These are phyloP conservation scores for Claviceps sp. DNA, from an alignment of 2,329 filamentous ascomycete species.

Conservation along the genomic window DNA sequence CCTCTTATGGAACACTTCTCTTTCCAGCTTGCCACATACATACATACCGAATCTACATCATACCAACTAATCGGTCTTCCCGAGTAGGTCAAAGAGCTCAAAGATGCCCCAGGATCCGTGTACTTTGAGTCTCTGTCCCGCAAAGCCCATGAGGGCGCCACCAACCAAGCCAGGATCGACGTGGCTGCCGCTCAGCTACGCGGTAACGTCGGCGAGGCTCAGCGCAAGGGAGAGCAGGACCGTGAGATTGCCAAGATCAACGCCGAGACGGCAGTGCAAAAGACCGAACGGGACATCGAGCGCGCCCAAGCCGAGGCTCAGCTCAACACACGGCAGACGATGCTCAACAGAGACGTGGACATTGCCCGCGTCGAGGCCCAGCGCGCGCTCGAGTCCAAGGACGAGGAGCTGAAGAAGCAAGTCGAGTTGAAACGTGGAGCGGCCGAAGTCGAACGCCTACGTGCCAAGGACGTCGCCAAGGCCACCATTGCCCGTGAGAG, in stretches of 20 bases:
- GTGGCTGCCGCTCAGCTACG: slow-evolving; percentile 50
- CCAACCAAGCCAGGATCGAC: slow-evolving; percentile 62
- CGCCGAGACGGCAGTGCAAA: slow-evolving; percentile 70
- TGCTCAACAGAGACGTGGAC: slow-evolving; percentile 60
- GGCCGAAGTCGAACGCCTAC: slow-evolving; percentile 68
- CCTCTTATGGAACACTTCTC: no score
- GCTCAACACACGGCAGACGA: slow-evolving; percentile 58
- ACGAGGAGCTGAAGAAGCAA: slow-evolving; percentile 67
- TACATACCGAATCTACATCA: background rate
- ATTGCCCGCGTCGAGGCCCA: slow-evolving; percentile 62
- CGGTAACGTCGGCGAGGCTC: slow-evolving; percentile 63
- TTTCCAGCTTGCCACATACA: slow-evolving; percentile 16
- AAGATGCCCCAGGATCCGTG: slow-evolving; percentile 66
- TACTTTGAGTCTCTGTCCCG: slow-evolving; percentile 74
- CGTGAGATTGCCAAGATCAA: slow-evolving; percentile 82
- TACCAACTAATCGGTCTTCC: background rate
- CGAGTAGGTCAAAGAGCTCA: slow-evolving; percentile 56
- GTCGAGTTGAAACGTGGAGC: slow-evolving; percentile 67
- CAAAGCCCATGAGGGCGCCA: slow-evolving; percentile 75
- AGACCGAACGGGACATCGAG: slow-evolving; percentile 74
- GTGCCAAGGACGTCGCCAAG: slow-evolving; percentile 66
- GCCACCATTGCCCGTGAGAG: slow-evolving; percentile 57
- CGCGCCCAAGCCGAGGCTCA: slow-evolving; percentile 67
- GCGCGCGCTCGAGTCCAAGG: slow-evolving; percentile 59
- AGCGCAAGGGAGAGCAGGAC: slow-evolving; percentile 68